phyloP scores from a whole-genome alignment of 257 asterid genomes.

The Henckelia pumila region DNA sequence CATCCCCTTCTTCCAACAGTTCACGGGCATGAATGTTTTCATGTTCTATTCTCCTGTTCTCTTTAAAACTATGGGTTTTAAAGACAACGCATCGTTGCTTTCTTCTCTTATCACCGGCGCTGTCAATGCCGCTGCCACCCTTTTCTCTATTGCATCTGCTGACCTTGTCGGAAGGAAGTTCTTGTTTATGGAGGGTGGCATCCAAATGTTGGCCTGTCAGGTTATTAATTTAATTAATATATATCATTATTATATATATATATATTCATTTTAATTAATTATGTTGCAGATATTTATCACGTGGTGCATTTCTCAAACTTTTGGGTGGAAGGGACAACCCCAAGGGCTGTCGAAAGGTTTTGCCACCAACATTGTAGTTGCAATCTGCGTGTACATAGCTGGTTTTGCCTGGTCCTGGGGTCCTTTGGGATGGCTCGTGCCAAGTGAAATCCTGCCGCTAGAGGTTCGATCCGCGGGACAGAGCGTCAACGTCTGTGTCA shows the following conservation, averaged over 20 bases:
- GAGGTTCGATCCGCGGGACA: slow-evolving; percentile 38
- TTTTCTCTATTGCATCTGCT: slow-evolving; percentile 41
- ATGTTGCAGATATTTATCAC: slow-evolving; percentile 19
- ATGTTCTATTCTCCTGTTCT: slow-evolving; percentile 63
- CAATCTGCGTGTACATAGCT: slow-evolving; percentile 27
- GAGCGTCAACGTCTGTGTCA: slow-evolving; percentile 29
- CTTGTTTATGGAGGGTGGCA: slow-evolving; percentile 28
- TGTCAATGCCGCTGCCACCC: slow-evolving; percentile 41
- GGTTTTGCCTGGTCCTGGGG: slow-evolving; percentile 41
- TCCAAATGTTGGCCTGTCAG: slow-evolving; percentile 33
- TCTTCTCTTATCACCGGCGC: slow-evolving; percentile 50
- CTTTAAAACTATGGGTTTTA: slow-evolving; percentile 53
- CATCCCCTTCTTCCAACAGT: slow-evolving; percentile 62
- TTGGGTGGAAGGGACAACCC: slow-evolving; percentile 24
- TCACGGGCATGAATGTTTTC: slow-evolving; percentile 64
- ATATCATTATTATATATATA: no score
- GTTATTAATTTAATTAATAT: no score
- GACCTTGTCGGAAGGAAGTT: slow-evolving; percentile 41
- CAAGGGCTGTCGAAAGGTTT: neutral
- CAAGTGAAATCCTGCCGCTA: slow-evolving; percentile 32
- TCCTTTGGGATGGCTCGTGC: slow-evolving; percentile 38
- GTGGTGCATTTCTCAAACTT: slow-evolving; percentile 12
- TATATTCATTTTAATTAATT: no score
- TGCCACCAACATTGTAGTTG: slow-evolving; percentile 6
- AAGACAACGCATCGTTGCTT: slow-evolving; percentile 36